Evolutionary conservation across 108 stramenopile species (phyloP).

Genomic region (Cylindrotheca fusiformis): DNA sequence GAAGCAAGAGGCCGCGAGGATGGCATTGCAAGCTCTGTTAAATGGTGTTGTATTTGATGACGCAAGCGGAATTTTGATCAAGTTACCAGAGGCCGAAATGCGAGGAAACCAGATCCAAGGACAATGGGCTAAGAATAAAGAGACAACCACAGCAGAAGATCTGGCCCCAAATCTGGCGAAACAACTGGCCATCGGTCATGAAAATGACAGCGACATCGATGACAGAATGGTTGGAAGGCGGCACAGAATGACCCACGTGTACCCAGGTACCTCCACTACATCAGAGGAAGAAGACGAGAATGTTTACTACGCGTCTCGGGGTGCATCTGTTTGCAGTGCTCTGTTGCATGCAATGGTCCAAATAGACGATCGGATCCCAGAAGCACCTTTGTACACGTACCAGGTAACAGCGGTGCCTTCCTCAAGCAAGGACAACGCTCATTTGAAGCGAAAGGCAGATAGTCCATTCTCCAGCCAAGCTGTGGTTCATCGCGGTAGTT

Average conservation of each 20-base stretch:
- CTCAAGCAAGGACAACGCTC: constrained; percentile 1
- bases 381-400: constrained; percentile 63
- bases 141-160: constrained; percentile 39
- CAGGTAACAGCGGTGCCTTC: constrained; percentile 26
- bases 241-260: constrained; percentile 21
- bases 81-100: constrained; percentile 14
- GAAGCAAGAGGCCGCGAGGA: constrained; percentile 74
- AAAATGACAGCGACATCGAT: constrained; percentile 18
- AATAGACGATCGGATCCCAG: constrained; percentile 70
- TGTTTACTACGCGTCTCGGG: constrained; percentile 66
- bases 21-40: constrained; percentile 56
- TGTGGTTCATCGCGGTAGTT: constrained; percentile 38
- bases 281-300: constrained; percentile 76
- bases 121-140: constrained; percentile 8
- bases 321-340: constrained; percentile 73
- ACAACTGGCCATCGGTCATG: constrained; percentile 63
- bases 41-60: constrained; percentile 71
- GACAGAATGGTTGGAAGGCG: background rate
- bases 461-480: background rate
- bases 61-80: constrained; percentile 61
- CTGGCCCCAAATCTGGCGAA: constrained; percentile 69
- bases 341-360: constrained; percentile 83
- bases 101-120: background rate
- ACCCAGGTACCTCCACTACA: constrained; percentile 63
- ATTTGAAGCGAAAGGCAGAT: constrained; percentile 24